A percentile compares a stretch with the other conserved stretches of the same genome.
These are phyloP conservation scores for Sicyos edulis DNA, from an alignment of 306 rosid species.

Conservation along the genomic window DNA sequence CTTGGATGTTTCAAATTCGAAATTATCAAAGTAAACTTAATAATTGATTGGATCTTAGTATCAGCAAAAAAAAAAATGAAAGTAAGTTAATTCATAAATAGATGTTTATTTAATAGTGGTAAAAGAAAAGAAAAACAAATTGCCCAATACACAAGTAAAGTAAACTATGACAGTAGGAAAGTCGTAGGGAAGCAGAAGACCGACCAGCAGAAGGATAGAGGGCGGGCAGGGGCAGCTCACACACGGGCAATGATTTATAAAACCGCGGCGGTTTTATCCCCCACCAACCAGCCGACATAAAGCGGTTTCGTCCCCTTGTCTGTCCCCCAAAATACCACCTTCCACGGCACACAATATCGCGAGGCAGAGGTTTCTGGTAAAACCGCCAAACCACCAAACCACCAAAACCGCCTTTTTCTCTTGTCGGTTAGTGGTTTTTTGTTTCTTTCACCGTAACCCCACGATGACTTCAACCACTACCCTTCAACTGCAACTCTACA, in stretches of 20 bases:
- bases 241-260: conserved; percentile 25
- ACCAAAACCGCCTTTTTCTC: conserved; percentile 35
- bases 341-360: conserved; percentile 54
- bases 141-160: neutral
- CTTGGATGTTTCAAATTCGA: no score
- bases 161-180: neutral
- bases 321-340: conserved; percentile 23
- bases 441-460: neutral
- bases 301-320: conserved; percentile 31
- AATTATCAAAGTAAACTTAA: no score
- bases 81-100: no score
- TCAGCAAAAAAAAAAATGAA: no score
- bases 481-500: no score
- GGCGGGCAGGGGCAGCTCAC: neutral
- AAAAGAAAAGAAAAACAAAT: neutral
- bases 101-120: no score
- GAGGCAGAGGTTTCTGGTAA: neutral
- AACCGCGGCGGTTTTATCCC: conserved; percentile 45
- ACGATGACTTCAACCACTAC: neutral
- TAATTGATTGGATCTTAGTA: no score
- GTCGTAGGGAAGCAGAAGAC: neutral
- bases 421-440: conserved; percentile 28
- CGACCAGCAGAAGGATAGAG: neutral
- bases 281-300: conserved; percentile 30
- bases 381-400: neutral